Evolutionary conservation across 306 rosid species (phyloP), one percentile per base, ranked within the genome.

Genomic region (Fragaria iinumae): DNA sequence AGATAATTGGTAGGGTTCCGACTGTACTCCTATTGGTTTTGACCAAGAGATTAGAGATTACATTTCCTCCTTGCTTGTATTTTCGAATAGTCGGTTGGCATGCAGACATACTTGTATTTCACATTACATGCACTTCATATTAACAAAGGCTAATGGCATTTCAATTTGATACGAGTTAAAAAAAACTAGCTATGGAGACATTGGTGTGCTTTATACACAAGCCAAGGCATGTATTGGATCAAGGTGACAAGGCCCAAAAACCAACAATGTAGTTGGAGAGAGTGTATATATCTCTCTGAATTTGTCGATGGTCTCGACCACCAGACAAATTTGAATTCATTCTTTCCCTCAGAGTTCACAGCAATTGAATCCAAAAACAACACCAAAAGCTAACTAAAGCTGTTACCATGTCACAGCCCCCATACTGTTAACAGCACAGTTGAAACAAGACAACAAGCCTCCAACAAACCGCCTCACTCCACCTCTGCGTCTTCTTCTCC

Each of bases 371-470:
- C 13, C 11, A 29, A 3, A 43, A 60, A 59, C 21, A 41, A 52
- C 57, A 52, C 27, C 44, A 21, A 43, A 43, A 43, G 3, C 13
- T 43, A 10, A 43, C 13, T 43, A 10, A 43, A 43, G 12, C 47
- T 43, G 47, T 43, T 43, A 9, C 47, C 47, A 43, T 43, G 2
- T 0, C 47, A 43, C 11, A 43, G 47, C 47, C 47, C 47, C 47
- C 9, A 43, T 2, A 43, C 47, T 10, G 47, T 2, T 43, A 41
- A 41, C 0, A 41, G 10, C 7, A 41, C 87, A 83, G 5, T 85
- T 48, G 47, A 87, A 93, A 80, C 98, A 93, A 53, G 82, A 72
- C 67, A 93, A 86, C 73, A 88, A 59, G 72, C 77, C 85, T 2
- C 82, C 29, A 5, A 91, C 55, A 1, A 77, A 36, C 48, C 90